Percentiles rank a stretch among this genome's conserved stretches.
Evolutionary conservation across 768 basidiomycete species (phyloP).

Genomic region (Suillus plorans): DNA sequence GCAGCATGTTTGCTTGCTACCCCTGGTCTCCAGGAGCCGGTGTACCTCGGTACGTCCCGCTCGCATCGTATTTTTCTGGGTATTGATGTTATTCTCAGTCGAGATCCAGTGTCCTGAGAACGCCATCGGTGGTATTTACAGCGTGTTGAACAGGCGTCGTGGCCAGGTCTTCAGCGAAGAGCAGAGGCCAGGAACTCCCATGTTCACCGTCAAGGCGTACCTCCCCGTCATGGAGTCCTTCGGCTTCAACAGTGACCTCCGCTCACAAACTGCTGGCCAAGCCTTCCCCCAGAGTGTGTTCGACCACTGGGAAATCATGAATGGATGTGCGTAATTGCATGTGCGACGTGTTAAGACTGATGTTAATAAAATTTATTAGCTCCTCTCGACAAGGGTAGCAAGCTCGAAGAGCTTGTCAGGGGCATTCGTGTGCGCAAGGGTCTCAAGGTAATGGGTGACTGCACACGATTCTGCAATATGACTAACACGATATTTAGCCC

Average conservation of each 20-base stretch:
- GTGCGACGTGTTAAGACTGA: not conserved
- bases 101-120: slow-evolving; percentile 98
- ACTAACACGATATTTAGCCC: slow-evolving; percentile 46
- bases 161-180: slow-evolving; percentile 98
- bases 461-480: not conserved
- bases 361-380: slow-evolving; percentile 37
- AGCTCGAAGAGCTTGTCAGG: slow-evolving; percentile 82
- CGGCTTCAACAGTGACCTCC: slow-evolving; percentile 97
- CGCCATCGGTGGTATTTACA: slow-evolving; percentile 98
- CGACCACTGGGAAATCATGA: slow-evolving; percentile 90
- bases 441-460: slow-evolving; percentile 65
- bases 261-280: slow-evolving; percentile 90
- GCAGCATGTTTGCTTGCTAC: slow-evolving; percentile 91
- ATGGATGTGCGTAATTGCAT: slow-evolving; percentile 57
- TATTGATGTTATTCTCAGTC: slow-evolving; percentile 45
- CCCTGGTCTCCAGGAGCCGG: slow-evolving; percentile 92
- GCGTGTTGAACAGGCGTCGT: slow-evolving; percentile 90
- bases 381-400: slow-evolving; percentile 87
- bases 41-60: slow-evolving; percentile 74
- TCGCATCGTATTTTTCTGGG: not conserved
- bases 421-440: slow-evolving; percentile 90
- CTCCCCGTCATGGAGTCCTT: slow-evolving; percentile 90
- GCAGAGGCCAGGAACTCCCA: slow-evolving; percentile 95
- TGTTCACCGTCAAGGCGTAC: slow-evolving; percentile 99
- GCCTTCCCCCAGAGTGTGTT: slow-evolving; percentile 97